Percentiles rank a stretch among this genome's conserved stretches.
phyloP scores from a whole-genome alignment of 2,329 filamentous ascomycete species.

The Fusarium citri region DNA sequence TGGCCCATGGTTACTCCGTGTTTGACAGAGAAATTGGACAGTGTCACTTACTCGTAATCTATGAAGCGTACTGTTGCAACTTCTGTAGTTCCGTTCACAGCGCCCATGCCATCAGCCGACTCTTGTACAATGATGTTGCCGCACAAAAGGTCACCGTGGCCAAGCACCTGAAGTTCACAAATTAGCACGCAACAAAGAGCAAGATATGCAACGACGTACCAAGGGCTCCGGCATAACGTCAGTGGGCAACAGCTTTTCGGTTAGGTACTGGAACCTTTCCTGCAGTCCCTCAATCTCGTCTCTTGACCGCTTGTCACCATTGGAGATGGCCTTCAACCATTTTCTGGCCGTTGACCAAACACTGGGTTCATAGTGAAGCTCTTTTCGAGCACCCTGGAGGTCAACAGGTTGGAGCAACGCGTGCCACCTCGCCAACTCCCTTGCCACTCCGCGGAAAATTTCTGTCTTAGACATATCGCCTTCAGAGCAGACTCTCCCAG shows the following conservation, averaged over 20 bases:
- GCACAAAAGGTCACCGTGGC: constrained; percentile 39
- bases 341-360: constrained; percentile 41
- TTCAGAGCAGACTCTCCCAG: constrained; percentile 28
- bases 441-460: constrained; percentile 35
- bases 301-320: background rate
- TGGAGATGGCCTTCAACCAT: constrained; percentile 36
- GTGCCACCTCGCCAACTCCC: constrained; percentile 38
- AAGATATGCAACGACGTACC: constrained; percentile 20
- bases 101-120: background rate
- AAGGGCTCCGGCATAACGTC: constrained; percentile 22
- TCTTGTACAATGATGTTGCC: constrained; percentile 41
- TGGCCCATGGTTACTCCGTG: background rate
- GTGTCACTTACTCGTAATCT: constrained; percentile 40
- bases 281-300: constrained; percentile 13
- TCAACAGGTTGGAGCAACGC: constrained; percentile 11
- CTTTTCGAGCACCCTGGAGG: background rate
- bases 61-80: constrained; percentile 37
- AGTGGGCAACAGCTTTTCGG: constrained; percentile 13
- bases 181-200: background rate
- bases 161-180: constrained; percentile 29
- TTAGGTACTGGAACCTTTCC: constrained; percentile 33
- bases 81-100: background rate
- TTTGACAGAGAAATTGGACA: background rate
- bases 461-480: constrained; percentile 25
- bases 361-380: constrained; percentile 24